Evolutionary conservation across 2,329 filamentous ascomycete species (phyloP).

Genomic region (Zelopaecilomyces penicillatus): DNA sequence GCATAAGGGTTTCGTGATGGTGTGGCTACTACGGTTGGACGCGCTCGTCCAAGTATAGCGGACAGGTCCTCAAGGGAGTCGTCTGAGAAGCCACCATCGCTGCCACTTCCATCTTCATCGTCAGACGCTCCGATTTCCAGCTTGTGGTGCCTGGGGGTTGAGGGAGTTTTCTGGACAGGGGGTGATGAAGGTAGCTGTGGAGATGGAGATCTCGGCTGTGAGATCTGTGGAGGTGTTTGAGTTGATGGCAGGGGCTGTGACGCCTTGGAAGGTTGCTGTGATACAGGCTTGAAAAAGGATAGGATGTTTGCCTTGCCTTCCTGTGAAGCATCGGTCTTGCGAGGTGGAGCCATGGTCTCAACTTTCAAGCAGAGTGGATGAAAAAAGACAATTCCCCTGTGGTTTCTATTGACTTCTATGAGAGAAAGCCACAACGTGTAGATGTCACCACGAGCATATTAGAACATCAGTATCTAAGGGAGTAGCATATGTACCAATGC

Average conservation of each 20-base stretch:
- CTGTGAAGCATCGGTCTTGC: too few species aligned
- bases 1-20: constrained; percentile 18
- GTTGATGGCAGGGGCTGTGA: constrained; percentile 8
- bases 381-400: too few species aligned
- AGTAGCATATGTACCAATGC: too few species aligned
- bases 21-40: constrained; percentile 13
- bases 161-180: constrained; percentile 18
- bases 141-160: constrained; percentile 4
- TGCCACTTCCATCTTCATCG: constrained; percentile 45
- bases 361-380: too few species aligned
- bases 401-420: too few species aligned
- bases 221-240: constrained; percentile 1
- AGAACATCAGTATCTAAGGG: too few species aligned
- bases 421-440: too few species aligned
- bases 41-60: constrained; percentile 21
- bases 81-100: constrained; percentile 44
- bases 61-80: constrained; percentile 49
- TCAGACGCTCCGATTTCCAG: constrained; percentile 60
- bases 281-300: constrained; percentile 28
- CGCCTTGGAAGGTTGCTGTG: background rate
- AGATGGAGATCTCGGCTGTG: constrained; percentile 14
- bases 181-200: constrained; percentile 17
- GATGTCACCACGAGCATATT: too few species aligned
- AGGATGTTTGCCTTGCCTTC: constrained; percentile 16
- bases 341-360: too few species aligned